Evolutionary conservation across 2,329 filamentous ascomycete species (phyloP).

Genomic region (Neonectria sp.): DNA sequence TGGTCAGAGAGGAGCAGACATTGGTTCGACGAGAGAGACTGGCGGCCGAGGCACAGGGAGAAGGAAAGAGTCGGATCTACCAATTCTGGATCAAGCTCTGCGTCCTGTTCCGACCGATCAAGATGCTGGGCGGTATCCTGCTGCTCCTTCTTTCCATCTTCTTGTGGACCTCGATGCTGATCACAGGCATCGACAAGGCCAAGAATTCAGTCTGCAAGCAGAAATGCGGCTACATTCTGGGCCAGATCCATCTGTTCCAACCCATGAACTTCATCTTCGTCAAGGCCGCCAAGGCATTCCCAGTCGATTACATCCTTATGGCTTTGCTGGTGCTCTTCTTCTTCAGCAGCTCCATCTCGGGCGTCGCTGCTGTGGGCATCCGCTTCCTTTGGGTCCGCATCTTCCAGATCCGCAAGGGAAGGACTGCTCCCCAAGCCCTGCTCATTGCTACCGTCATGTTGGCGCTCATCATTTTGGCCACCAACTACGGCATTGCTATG

Average conservation of each 20-base stretch:
- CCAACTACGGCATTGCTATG: constrained; percentile 95
- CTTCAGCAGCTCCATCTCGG: constrained; percentile 89
- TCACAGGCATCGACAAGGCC: constrained; percentile 96
- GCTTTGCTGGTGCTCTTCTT: constrained; percentile 87
- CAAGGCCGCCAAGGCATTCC: constrained; percentile 85
- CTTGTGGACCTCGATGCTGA: constrained; percentile 91
- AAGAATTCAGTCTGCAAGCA: constrained; percentile 94
- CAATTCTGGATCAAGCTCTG: constrained; percentile 84
- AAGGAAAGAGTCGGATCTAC: constrained; percentile 82
- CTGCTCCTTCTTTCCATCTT: constrained; percentile 82
- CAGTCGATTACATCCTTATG: constrained; percentile 93
- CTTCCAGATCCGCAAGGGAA: constrained; percentile 90
- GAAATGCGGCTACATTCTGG: constrained; percentile 93
- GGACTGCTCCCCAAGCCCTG: constrained; percentile 92
- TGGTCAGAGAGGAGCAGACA: constrained; percentile 92
- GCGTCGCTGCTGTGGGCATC: constrained; percentile 89
- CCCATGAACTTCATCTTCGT: constrained; percentile 90
- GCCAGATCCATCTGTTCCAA: constrained; percentile 91
- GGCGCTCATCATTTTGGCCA: constrained; percentile 88
- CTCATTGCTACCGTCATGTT: constrained; percentile 93
- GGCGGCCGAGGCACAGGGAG: constrained; percentile 84
- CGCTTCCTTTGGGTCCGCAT: constrained; percentile 96
- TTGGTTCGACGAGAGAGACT: constrained; percentile 90
- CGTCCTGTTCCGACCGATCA: constrained; percentile 88
- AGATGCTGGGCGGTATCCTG: constrained; percentile 86